Evolutionary conservation across 2,329 filamentous ascomycete genomes (phyloP).

Genomic region (Pseudogymnoascus sp.): DNA sequence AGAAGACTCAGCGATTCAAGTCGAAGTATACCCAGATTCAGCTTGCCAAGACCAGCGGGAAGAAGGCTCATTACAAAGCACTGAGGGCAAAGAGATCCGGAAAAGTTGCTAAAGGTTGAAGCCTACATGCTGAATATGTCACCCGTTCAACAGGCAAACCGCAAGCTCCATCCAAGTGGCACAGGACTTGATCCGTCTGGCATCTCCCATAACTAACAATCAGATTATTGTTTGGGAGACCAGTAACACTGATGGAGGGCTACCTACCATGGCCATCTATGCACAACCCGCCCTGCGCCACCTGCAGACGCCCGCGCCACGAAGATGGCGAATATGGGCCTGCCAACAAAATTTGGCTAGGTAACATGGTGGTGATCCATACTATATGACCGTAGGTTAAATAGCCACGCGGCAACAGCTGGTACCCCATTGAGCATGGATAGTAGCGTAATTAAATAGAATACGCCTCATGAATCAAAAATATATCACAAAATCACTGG

Average conservation of each 20-base stretch:
- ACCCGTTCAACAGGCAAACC: slow-evolving; percentile 1
- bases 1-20: slow-evolving; percentile 65
- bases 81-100: slow-evolving; percentile 52
- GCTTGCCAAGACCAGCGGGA: slow-evolving; percentile 72
- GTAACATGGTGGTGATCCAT: slow-evolving; percentile 7
- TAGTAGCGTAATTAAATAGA: slow-evolving; percentile 2
- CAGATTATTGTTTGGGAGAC: slow-evolving; percentile 7
- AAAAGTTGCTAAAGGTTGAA: slow-evolving; percentile 14
- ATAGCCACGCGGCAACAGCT: slow-evolving; percentile 2
- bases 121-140: slow-evolving; percentile 9
- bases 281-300: not conserved
- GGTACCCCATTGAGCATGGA: not conserved
- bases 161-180: slow-evolving; percentile 2
- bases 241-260: not conserved
- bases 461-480: slow-evolving; percentile 5
- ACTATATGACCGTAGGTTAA: slow-evolving; percentile 5
- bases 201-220: not conserved
- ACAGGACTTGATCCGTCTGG: slow-evolving; percentile 8
- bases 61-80: slow-evolving; percentile 82
- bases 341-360: not conserved
- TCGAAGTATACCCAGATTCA: slow-evolving; percentile 84
- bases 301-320: not conserved
- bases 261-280: not conserved
- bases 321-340: not conserved
- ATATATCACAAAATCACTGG: not conserved